Conservation (phyloP, 2,329 filamentous ascomycete genomes). For the Akanthomyces dipterigenus region DNA sequence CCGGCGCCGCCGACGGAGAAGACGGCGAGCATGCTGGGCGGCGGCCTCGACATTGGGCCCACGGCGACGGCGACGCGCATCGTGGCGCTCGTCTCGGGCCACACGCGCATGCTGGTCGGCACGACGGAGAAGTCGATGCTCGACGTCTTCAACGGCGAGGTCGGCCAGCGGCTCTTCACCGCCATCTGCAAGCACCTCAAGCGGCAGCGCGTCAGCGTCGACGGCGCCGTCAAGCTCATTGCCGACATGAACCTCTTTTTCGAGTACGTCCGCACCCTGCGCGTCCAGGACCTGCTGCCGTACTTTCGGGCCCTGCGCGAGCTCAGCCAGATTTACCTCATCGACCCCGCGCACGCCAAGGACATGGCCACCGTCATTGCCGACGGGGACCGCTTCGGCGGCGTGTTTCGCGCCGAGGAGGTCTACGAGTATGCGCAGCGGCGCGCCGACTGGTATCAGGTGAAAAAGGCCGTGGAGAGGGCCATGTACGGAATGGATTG, state of each 20-base stretch:
- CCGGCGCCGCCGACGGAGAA: slow-evolving; percentile 17
- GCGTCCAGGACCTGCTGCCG: slow-evolving; percentile 74
- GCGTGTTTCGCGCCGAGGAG: slow-evolving; percentile 91
- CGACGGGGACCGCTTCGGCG: slow-evolving; percentile 80
- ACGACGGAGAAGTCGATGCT: slow-evolving; percentile 97
- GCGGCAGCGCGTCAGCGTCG: slow-evolving; percentile 83
- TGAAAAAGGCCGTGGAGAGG: slow-evolving; percentile 82
- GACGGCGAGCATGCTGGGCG: slow-evolving; percentile 21
- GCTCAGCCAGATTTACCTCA: slow-evolving; percentile 90
- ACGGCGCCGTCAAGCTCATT: slow-evolving; percentile 86
- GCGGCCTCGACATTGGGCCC: slow-evolving; percentile 51
- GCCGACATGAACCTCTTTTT: slow-evolving; percentile 96
- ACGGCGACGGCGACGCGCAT: slow-evolving; percentile 74
- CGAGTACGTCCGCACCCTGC: slow-evolving; percentile 71
- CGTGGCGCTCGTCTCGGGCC: slow-evolving; percentile 76
- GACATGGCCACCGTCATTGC: slow-evolving; percentile 94
- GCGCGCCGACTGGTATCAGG: slow-evolving; percentile 89
- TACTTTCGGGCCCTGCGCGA: slow-evolving; percentile 92
- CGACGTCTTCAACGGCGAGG: slow-evolving; percentile 97
- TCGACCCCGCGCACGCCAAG: slow-evolving; percentile 76
- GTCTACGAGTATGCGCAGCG: slow-evolving; percentile 96
- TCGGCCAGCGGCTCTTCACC: slow-evolving; percentile 85
- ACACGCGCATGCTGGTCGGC: slow-evolving; percentile 87
- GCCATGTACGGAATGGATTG: slow-evolving; percentile 97
- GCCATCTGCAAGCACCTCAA: slow-evolving; percentile 96